Conservation (phyloP, 331 rosid genomes). For the Acacia pycnantha region DNA sequence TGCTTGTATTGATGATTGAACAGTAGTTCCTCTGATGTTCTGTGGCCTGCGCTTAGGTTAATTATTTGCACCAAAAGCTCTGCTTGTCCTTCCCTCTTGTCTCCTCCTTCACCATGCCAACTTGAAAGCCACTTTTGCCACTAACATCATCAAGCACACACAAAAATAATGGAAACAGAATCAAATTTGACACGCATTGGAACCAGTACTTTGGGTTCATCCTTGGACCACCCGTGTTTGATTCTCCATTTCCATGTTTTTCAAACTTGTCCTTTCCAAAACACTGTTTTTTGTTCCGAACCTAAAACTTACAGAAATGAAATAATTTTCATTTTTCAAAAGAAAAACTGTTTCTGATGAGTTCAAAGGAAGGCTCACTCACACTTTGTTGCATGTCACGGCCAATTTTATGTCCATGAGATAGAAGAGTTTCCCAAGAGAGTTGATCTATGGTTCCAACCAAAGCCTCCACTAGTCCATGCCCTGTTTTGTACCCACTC, state of each 20-base stretch:
- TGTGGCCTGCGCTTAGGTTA: slow-evolving; percentile 57
- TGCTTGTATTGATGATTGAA: slow-evolving; percentile 42
- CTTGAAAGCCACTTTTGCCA: slow-evolving; percentile 81
- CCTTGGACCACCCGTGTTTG: slow-evolving; percentile 18
- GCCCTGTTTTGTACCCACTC: slow-evolving; percentile 37
- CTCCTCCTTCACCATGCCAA: slow-evolving; percentile 74
- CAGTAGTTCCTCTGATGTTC: slow-evolving; percentile 41
- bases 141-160: slow-evolving; percentile 27
- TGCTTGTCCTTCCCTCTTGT: slow-evolving; percentile 56
- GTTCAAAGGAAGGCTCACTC: slow-evolving; percentile 49
- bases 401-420: slow-evolving; percentile 68
- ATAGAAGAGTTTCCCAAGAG: slow-evolving; percentile 59
- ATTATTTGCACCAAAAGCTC: slow-evolving; percentile 64
- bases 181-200: neutral
- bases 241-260: slow-evolving; percentile 2
- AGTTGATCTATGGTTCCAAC: slow-evolving; percentile 59
- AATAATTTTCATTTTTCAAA: neutral
- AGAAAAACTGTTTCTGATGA: neutral
- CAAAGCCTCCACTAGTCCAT: slow-evolving; percentile 55
- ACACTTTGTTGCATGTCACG: slow-evolving; percentile 55
- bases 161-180: neutral
- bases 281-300: neutral
- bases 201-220: slow-evolving; percentile 9
- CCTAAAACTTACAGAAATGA: neutral
- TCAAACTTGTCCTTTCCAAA: neutral